These are phyloP conservation scores for Suillus spraguei DNA, from an alignment of 768 basidiomycete species.

Conservation along the genomic window DNA sequence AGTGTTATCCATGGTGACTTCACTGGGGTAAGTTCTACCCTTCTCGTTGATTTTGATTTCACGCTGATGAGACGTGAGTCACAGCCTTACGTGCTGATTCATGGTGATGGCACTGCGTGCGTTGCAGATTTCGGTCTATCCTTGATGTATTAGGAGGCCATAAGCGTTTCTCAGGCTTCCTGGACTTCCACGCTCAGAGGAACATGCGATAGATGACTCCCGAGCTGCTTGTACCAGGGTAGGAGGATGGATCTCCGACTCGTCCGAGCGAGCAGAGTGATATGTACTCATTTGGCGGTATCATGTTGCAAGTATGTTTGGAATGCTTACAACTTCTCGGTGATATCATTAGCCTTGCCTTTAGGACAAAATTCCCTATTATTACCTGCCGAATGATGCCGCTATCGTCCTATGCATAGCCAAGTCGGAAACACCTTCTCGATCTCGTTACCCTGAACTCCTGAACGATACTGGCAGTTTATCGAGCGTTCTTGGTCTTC, in stretches of 20 bases:
- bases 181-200: conserved; percentile 21
- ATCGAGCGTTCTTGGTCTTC: neutral
- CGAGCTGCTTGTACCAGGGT: conserved; percentile 28
- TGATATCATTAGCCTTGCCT: neutral
- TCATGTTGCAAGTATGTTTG: conserved; percentile 30
- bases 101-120: conserved; percentile 32
- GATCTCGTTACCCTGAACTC: neutral
- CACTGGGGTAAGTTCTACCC: conserved; percentile 9
- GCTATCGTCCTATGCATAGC: neutral
- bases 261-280: conserved; percentile 36
- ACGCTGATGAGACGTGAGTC: conserved; percentile 1
- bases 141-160: conserved; percentile 38
- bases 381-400: neutral
- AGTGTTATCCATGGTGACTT: conserved; percentile 13
- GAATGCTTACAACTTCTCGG: conserved; percentile 25
- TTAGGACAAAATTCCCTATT: neutral
- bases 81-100: conserved; percentile 39
- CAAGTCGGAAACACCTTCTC: neutral
- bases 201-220: conserved; percentile 48
- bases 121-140: conserved; percentile 42
- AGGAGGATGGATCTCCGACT: neutral
- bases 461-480: neutral
- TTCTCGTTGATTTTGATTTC: neutral
- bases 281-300: conserved; percentile 43
- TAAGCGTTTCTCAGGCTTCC: conserved; percentile 14